phyloP scores from a whole-genome alignment of 805 yeast genomes.

The Pichia californica region DNA sequence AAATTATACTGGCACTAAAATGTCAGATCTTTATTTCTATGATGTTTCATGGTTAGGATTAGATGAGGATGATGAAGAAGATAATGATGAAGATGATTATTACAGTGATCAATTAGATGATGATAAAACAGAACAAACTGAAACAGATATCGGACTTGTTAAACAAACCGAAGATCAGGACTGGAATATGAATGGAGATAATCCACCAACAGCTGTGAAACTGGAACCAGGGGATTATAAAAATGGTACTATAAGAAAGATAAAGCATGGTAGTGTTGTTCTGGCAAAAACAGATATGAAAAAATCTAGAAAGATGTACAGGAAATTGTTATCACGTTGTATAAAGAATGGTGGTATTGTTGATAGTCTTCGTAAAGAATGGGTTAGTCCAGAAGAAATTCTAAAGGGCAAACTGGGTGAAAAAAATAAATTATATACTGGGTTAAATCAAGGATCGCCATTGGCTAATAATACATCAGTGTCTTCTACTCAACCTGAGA shows the following conservation, averaged over 20 bases:
- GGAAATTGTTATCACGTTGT: constrained; percentile 17
- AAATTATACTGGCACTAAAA: constrained; percentile 39
- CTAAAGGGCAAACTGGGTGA: neutral
- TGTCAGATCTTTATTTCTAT: constrained; percentile 53
- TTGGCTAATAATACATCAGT: too few species aligned
- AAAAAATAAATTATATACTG: neutral
- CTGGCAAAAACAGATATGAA: constrained; percentile 5
- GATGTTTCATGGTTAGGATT: constrained; percentile 61
- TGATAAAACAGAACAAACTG: too few species aligned
- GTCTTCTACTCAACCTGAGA: neutral
- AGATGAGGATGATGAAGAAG: constrained; percentile 14
- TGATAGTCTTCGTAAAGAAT: constrained; percentile 29
- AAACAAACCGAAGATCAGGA: too few species aligned
- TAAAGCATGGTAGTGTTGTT: neutral
- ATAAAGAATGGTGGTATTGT: constrained; percentile 25
- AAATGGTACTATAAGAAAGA: neutral
- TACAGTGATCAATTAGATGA: too few species aligned
- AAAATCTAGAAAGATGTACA: constrained; percentile 12
- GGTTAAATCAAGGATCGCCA: neutral
- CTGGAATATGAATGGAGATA: too few species aligned
- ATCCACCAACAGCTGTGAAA: too few species aligned
- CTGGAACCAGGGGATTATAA: neutral
- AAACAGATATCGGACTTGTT: too few species aligned
- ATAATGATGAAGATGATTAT: neutral
- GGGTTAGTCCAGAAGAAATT: constrained; percentile 24